phyloP scores from a whole-genome alignment of 2,329 filamentous ascomycete species.

The Monosporascus sp. region DNA sequence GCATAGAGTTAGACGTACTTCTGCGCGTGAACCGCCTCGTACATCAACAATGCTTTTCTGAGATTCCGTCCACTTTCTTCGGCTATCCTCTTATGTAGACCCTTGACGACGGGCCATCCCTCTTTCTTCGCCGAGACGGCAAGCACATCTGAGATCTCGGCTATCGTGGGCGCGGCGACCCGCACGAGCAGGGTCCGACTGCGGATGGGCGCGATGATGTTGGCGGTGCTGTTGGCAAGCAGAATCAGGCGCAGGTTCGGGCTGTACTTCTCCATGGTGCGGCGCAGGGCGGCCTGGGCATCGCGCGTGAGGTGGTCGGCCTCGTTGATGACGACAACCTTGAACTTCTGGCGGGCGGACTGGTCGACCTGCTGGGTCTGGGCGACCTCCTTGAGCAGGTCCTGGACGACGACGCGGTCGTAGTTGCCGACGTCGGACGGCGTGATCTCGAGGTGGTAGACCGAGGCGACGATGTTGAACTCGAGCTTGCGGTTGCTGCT shows the following conservation, averaged over 20 bases:
- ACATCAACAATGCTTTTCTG: slow-evolving; percentile 88
- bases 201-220: slow-evolving; percentile 97
- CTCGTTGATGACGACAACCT: slow-evolving; percentile 98
- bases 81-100: slow-evolving; percentile 78
- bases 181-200: slow-evolving; percentile 86
- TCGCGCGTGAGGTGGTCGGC: slow-evolving; percentile 91
- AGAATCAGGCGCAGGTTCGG: slow-evolving; percentile 89
- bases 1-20: slow-evolving; percentile 57
- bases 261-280: slow-evolving; percentile 99
- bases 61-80: slow-evolving; percentile 87
- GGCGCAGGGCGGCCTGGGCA: slow-evolving; percentile 86
- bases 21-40: slow-evolving; percentile 92
- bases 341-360: slow-evolving; percentile 85
- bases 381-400: slow-evolving; percentile 93
- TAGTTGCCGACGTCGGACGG: slow-evolving; percentile 95
- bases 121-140: slow-evolving; percentile 69
- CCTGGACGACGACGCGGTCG: slow-evolving; percentile 91
- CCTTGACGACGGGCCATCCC: slow-evolving; percentile 70
- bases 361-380: slow-evolving; percentile 99
- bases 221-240: slow-evolving; percentile 91
- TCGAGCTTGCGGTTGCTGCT: slow-evolving; percentile 94
- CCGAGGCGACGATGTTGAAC: slow-evolving; percentile 96
- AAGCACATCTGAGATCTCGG: slow-evolving; percentile 77
- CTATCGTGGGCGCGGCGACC: slow-evolving; percentile 81
- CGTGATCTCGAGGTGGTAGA: slow-evolving; percentile 98